These are phyloP conservation scores for Tolypocladium capitatum DNA, from an alignment of 2,329 filamentous ascomycete species.

Conservation along the genomic window DNA sequence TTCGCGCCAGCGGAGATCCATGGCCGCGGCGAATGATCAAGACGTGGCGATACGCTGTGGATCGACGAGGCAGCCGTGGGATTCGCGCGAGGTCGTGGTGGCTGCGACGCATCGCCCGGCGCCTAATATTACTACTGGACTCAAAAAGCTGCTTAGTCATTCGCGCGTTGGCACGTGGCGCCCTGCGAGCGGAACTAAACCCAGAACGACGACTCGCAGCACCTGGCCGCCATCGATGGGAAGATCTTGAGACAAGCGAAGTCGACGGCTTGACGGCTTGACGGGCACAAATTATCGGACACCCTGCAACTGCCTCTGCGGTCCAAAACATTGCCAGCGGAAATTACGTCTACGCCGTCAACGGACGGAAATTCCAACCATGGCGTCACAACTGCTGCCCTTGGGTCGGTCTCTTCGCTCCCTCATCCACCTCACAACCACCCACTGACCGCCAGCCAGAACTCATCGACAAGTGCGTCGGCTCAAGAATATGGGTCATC, in stretches of 20 bases:
- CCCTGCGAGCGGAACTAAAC: slow-evolving; percentile 7
- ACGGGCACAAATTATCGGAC: not conserved
- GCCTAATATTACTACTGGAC: too few species aligned
- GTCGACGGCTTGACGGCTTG: not conserved
- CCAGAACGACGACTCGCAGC: not conserved
- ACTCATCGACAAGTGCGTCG: slow-evolving; percentile 97
- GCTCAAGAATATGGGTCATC: slow-evolving; percentile 94
- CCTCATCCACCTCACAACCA: not conserved
- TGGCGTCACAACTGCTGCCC: slow-evolving; percentile 64
- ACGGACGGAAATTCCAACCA: slow-evolving; percentile 18
- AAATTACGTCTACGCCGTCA: not conserved
- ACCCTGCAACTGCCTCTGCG: not conserved
- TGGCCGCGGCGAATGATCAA: slow-evolving; percentile 8
- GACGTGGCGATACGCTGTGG: slow-evolving; percentile 2
- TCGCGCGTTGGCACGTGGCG: slow-evolving; percentile 20
- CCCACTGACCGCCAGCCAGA: slow-evolving; percentile 38
- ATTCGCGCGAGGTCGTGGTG: too few species aligned
- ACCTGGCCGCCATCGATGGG: not conserved
- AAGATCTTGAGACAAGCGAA: not conserved
- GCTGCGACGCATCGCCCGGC: too few species aligned
- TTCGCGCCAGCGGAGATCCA: slow-evolving; percentile 2
- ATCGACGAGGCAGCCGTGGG: too few species aligned
- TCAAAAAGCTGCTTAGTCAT: slow-evolving; percentile 24
- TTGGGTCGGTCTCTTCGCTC: slow-evolving; percentile 37
- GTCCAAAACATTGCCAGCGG: not conserved